Conservation (phyloP, 2,329 filamentous ascomycete genomes). For the Fusarium sp. region DNA sequence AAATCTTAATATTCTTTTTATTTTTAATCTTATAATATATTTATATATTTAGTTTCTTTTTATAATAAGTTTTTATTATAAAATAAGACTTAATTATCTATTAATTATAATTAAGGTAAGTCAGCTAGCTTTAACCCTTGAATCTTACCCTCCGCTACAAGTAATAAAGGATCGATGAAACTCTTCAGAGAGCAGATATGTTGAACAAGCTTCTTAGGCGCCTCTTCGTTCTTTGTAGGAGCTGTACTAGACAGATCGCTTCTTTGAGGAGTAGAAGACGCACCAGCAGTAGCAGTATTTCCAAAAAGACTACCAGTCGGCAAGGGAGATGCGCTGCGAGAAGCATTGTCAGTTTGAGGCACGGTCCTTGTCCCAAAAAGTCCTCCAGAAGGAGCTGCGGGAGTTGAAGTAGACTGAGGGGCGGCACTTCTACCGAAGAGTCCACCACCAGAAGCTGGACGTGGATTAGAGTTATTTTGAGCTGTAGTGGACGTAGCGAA, state of each 20-base stretch:
- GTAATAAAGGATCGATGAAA: background rate
- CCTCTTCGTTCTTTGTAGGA: background rate
- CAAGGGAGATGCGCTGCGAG: no score
- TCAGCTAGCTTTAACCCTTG: background rate
- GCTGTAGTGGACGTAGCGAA: background rate
- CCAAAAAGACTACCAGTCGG: background rate
- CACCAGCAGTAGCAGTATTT: background rate
- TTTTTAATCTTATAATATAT: background rate
- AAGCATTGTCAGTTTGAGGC: no score
- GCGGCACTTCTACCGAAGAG: background rate
- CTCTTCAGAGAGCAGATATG: background rate
- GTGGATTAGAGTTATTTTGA: background rate
- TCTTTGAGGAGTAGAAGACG: background rate
- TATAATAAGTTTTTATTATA: background rate
- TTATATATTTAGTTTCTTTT: background rate
- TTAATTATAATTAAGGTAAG: background rate
- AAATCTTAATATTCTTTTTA: no score
- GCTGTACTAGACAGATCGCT: background rate
- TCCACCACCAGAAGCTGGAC: background rate
- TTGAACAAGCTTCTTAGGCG: background rate
- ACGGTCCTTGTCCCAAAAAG: rapidly evolving
- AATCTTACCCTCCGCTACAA: background rate
- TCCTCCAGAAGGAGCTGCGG: rapidly evolving
- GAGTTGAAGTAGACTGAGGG: rapidly evolving
- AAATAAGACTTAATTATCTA: no score